A percentile compares a stretch with the other conserved stretches of the same genome.
These are phyloP conservation scores for Amesomyces nigricolor DNA, from an alignment of 2,329 filamentous ascomycete genomes.

Conservation along the genomic window DNA sequence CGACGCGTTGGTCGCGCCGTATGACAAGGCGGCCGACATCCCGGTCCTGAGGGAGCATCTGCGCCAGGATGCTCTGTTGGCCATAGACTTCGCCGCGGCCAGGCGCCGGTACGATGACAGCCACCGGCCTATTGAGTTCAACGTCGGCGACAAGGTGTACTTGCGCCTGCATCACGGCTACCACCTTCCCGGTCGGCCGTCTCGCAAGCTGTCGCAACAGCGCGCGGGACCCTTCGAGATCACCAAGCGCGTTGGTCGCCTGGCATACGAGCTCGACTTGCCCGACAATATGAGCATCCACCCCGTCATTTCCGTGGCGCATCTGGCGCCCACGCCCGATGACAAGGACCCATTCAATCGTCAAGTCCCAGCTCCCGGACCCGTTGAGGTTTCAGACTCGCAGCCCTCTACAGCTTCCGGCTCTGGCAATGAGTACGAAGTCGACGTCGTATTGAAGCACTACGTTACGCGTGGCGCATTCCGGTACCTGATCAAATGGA, in stretches of 20 bases:
- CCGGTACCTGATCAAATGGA: too few relatives aligned
- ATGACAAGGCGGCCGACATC: neutral
- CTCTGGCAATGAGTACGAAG: too few relatives aligned
- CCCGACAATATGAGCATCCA: neutral
- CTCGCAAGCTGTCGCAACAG: neutral
- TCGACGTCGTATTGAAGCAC: too few relatives aligned
- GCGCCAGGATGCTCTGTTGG: neutral
- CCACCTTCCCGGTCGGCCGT: neutral
- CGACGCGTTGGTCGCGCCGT: neutral
- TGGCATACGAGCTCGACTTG: neutral
- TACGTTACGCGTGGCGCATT: too few relatives aligned
- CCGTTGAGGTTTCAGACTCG: too few relatives aligned
- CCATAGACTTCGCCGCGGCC: neutral
- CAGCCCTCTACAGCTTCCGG: too few relatives aligned
- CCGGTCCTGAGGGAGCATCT: neutral
- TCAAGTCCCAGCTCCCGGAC: too few relatives aligned
- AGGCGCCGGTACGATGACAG: neutral
- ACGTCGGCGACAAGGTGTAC: neutral
- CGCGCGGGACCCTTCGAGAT: neutral
- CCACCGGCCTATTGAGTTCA: neutral
- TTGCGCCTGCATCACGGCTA: neutral
- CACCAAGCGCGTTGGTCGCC: neutral
- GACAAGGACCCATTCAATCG: too few relatives aligned
- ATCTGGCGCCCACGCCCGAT: constrained; percentile 35
- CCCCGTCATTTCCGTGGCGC: neutral